A percentile compares a stretch with the other conserved stretches of the same genome.
Conservation (phyloP, 2,329 filamentous ascomycete species). For the Stromatinia cepivora region DNA sequence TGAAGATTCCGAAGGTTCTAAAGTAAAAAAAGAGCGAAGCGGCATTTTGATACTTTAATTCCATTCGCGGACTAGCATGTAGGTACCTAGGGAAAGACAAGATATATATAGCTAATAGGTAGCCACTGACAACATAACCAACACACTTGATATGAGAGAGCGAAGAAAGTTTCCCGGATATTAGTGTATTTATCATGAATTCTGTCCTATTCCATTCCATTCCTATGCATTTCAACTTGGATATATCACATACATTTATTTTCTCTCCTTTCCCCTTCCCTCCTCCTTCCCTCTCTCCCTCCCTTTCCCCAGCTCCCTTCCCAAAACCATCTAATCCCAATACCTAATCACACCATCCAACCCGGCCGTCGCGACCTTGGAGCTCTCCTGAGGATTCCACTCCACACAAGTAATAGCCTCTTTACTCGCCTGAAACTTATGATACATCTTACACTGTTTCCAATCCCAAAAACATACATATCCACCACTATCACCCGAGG, state of each 20-base stretch:
- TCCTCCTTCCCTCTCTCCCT: neutral
- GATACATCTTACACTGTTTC: slow-evolving; percentile 99
- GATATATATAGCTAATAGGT: too few relatives aligned
- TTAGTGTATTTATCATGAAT: too few relatives aligned
- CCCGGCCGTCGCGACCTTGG: slow-evolving; percentile 88
- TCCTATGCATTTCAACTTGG: neutral
- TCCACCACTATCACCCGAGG: slow-evolving; percentile 81
- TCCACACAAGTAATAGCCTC: slow-evolving; percentile 80
- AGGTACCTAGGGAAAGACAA: too few relatives aligned
- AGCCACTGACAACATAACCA: too few relatives aligned
- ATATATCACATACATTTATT: neutral
- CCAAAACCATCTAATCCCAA: slow-evolving; percentile 69
- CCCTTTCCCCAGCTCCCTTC: neutral
- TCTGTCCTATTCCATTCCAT: too few relatives aligned
- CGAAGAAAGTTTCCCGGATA: too few relatives aligned
- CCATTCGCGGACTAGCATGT: too few relatives aligned
- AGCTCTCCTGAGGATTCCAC: slow-evolving; percentile 98
- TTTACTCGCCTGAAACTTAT: slow-evolving; percentile 87
- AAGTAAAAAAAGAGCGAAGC: too few relatives aligned
- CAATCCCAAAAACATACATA: slow-evolving; percentile 98
- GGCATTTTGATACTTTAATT: too few relatives aligned
- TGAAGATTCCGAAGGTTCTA: too few relatives aligned
- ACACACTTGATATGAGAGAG: too few relatives aligned
- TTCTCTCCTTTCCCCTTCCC: neutral
- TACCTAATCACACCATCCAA: slow-evolving; percentile 86